Conservation (phyloP, 1,284 basidiomycete species). For the Fomitopsis schrenkii region DNA sequence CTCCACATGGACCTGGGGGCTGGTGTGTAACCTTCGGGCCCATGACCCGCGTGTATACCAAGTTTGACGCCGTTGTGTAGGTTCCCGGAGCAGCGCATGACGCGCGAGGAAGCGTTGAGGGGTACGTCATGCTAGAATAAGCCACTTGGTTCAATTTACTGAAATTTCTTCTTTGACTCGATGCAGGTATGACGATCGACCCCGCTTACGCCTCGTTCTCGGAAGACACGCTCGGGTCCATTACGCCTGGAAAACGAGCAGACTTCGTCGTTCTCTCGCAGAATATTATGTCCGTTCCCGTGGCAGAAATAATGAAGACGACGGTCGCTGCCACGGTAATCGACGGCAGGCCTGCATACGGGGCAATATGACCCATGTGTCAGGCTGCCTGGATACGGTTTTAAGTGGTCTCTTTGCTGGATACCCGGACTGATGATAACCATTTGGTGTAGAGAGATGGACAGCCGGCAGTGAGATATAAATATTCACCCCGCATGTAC, state of each 20-base stretch:
- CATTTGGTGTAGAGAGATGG: neutral
- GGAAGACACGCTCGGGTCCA: conserved; percentile 66
- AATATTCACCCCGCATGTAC: neutral
- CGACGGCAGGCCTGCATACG: conserved; percentile 72
- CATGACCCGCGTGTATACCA: neutral
- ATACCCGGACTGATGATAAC: neutral
- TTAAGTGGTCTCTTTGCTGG: neutral
- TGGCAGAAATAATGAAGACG: conserved; percentile 61
- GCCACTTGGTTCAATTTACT: neutral
- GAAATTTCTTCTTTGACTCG: neutral
- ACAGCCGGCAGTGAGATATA: neutral
- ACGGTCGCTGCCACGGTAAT: conserved; percentile 74
- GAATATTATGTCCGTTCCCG: conserved; percentile 73
- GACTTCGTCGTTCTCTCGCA: conserved; percentile 82
- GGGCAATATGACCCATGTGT: conserved; percentile 30
- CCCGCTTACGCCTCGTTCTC: conserved; percentile 86
- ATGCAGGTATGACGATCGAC: conserved; percentile 66
- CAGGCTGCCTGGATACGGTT: neutral
- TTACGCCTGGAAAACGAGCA: conserved; percentile 75
- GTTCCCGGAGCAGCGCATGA: conserved; percentile 80
- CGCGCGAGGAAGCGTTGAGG: conserved; percentile 67
- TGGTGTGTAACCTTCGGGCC: conserved; percentile 50
- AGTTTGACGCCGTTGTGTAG: conserved; percentile 31
- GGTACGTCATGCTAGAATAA: conserved; percentile 32
- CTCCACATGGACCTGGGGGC: conserved; percentile 78